Evolutionary conservation across 257 asterid genomes (phyloP), one percentile per base, ranked within the genome.

Genomic region (Rhazya stricta): DNA sequence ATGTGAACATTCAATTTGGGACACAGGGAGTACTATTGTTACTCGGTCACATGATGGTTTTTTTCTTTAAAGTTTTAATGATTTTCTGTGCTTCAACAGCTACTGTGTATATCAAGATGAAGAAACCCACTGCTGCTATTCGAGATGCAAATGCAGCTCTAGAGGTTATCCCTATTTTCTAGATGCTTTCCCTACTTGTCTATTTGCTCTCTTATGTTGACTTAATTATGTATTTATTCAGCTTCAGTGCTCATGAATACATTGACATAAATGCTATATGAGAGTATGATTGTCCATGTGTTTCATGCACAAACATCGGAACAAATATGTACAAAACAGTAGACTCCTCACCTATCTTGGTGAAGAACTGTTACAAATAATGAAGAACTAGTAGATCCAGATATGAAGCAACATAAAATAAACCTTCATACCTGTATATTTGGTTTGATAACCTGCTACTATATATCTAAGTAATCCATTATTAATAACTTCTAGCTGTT

Each of bases 71-170:
- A 27, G 45, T 66, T 69, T 62, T 12, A 73, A 30, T 82, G 46
- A 36, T 74, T 71, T 48, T 76, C 41, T 73, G 60, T 67, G 77
- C 34, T 74, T 63, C 65, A 77, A 41, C 91, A 95, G 99, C 99
- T 78, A 89, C 84, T 65, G 96, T 91, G 32, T 92, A 80, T 79
- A 88, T 95, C 76, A 95, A 95, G 81, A 87, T 92, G 98, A 92
- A 92, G 90, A 95, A 95, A 63, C 99, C 99, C 57, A 95, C 88
- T 84, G 98, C 99, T 68, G 98, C 99, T 70, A 88, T 92, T 74
- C 87, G 97, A 73, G 99, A 95, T 86, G 97, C 99, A 67, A 86
- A 73, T 74, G 99, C 98, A 25, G 99, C 98, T 41, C 84, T 95
- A 74, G 91, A 95, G 99, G 99, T 95, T 67, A 62, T 25, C 67